Base-by-base conservation (phyloP, 106 monocot genomes). In the Dioscorea alata region DNA sequence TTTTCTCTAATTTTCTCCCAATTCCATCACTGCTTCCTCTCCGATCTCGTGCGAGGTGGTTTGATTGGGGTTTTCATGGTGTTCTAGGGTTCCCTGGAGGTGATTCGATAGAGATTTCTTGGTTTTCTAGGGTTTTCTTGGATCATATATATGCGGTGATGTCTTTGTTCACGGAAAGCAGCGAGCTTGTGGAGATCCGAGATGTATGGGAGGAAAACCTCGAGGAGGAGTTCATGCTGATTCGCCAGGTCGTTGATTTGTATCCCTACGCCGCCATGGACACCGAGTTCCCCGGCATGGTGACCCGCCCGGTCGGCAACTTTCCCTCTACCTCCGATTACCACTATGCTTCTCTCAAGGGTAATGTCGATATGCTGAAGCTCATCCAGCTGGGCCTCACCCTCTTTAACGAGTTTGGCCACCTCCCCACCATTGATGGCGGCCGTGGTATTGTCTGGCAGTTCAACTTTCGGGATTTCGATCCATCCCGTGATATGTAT, bases 381-480 rank as follows among this genome's bases (percentile, higher is more conserved):
- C 71, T 88, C 68, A 79, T 81, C 73, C 88, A 81, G 75, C 58
- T 84, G 7, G 84, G 81, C 13, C 71, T 87, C 57, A 68, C 80
- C 31, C 80, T 87, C 77, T 87, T 80, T 32, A 74, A 80, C 64
- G 77, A 69, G 69, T 2, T 22, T 21, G 88, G 84, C 49, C 71
- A 57, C 48, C 72, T 81, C 56, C 81, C 84, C 17, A 54, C 50
- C 24, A 58, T 61, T 59, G 42, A 48, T 57, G 53, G 22, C 8
- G 88, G 81, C 7, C 59, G 71, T 2, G 62, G 65, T 42, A 79
- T 81, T 50, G 74, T 88, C 4, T 86, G 86, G 86, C 86, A 86
- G 82, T 86, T 86, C 80, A 88, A 88, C 66, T 88, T 88, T 66
- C 64, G 82, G 21, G 82, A 78, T 28, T 82, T 82, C 32, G 76